Evolutionary conservation across 1,284 basidiomycete species (phyloP).

Genomic region (Pseudozyma hubeiensis): DNA sequence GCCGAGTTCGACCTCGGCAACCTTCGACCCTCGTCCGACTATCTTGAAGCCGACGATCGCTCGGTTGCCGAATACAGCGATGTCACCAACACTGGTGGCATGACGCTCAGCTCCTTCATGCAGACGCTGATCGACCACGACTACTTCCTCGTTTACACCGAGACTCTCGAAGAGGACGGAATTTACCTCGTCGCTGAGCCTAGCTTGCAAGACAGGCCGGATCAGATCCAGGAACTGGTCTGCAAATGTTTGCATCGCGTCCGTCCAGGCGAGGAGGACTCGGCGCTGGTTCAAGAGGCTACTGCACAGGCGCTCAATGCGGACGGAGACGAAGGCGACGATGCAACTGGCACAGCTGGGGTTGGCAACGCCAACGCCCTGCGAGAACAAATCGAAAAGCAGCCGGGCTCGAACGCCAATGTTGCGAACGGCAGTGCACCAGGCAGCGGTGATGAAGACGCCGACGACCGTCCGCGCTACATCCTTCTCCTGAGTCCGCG

Average conservation of each 20-base stretch:
- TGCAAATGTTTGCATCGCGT: constrained; percentile 76
- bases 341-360: constrained; percentile 15
- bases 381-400: constrained; percentile 45
- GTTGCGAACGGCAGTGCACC: constrained; percentile 45
- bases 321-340: constrained; percentile 42
- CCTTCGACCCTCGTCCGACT: constrained; percentile 48
- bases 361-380: constrained; percentile 25
- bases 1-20: constrained; percentile 90
- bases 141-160: constrained; percentile 94
- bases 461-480: constrained; percentile 73
- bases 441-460: constrained; percentile 69
- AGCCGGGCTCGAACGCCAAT: constrained; percentile 9
- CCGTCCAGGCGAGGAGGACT: constrained; percentile 48
- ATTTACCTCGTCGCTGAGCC: constrained; percentile 92
- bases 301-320: constrained; percentile 35
- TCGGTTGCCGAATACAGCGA: constrained; percentile 26
- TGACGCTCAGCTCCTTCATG: constrained; percentile 82
- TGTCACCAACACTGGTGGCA: constrained; percentile 11
- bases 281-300: constrained; percentile 40
- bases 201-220: constrained; percentile 84
- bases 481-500: constrained; percentile 88
- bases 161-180: constrained; percentile 87
- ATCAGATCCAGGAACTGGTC: constrained; percentile 83
- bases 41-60: constrained; percentile 36
- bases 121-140: constrained; percentile 83